Conservation (phyloP, 352 stramenopile species). For the Phytophthora citricola region DNA sequence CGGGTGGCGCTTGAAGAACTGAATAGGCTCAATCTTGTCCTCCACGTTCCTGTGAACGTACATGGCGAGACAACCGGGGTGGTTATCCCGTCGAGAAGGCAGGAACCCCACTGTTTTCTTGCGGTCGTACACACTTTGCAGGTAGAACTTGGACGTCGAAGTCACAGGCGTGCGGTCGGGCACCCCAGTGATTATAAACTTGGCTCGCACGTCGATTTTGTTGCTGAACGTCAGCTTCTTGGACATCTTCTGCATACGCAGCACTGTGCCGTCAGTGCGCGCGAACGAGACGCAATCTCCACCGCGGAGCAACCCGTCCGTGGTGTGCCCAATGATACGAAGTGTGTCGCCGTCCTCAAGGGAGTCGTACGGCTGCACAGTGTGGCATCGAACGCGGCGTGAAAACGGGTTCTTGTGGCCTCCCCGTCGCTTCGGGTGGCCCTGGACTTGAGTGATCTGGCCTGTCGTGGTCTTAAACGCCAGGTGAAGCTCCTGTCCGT, state of each 20-base stretch:
- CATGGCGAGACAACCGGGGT: conserved; percentile 61
- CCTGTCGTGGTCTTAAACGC: conserved; percentile 57
- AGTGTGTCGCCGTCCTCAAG: conserved; percentile 56
- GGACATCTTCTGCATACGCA: conserved; percentile 68
- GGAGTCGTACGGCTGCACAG: conserved; percentile 35
- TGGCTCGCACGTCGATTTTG: conserved; percentile 68
- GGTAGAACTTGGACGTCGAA: conserved; percentile 72
- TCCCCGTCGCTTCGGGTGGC: conserved; percentile 43
- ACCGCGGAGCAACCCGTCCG: conserved; percentile 56
- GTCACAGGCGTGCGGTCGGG: conserved; percentile 66
- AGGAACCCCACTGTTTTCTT: conserved; percentile 72
- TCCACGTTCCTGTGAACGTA: conserved; percentile 59
- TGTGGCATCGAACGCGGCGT: conserved; percentile 54
- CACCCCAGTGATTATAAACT: conserved; percentile 74
- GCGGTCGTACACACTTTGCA: conserved; percentile 74
- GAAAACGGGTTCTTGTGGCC: conserved; percentile 57
- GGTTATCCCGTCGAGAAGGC: conserved; percentile 42
- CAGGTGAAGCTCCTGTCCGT: conserved; percentile 64
- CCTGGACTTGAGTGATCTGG: conserved; percentile 52
- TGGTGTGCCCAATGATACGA: conserved; percentile 68
- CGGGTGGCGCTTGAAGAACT: conserved; percentile 64
- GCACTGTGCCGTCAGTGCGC: conserved; percentile 57
- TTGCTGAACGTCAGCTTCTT: conserved; percentile 73
- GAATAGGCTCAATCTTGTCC: conserved; percentile 67
- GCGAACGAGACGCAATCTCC: conserved; percentile 70